phyloP scores from a whole-genome alignment of 495 filamentous ascomycete genomes.

The Pseudomonodictys pantanalensis region DNA sequence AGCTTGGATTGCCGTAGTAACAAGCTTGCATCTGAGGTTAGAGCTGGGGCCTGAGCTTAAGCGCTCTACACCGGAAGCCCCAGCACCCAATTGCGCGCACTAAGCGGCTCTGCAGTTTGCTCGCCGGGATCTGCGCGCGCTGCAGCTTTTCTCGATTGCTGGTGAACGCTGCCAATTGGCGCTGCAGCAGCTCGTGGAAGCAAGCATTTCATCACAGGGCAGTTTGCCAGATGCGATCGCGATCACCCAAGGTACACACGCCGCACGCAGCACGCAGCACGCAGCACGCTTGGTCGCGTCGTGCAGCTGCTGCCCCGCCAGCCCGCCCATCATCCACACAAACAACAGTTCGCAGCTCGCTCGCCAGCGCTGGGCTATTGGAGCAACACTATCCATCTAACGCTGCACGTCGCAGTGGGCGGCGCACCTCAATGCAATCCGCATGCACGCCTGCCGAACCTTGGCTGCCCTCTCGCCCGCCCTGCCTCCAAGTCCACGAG shows the following conservation, averaged over 20 bases:
- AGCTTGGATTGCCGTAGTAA: constrained; percentile 23
- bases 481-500: neutral
- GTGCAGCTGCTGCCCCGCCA: neutral
- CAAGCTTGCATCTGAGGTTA: constrained; percentile 18
- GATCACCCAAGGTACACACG: neutral
- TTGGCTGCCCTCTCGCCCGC: neutral
- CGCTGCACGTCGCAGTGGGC: constrained; percentile 25
- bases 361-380: constrained; percentile 5
- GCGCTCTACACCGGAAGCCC: constrained; percentile 1
- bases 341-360: constrained; percentile 5
- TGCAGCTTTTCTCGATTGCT: neutral
- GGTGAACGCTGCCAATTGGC: neutral
- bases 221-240: too few relatives aligned
- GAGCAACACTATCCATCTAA: constrained; percentile 23
- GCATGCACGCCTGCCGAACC: neutral
- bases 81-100: constrained; percentile 16
- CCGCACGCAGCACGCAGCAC: neutral
- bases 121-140: neutral
- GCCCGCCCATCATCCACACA: neutral
- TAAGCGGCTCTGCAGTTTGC: constrained; percentile 25
- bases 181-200: too few relatives aligned
- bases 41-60: constrained; percentile 23
- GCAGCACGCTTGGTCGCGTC: neutral
- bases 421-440: constrained; percentile 24
- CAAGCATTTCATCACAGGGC: too few relatives aligned